These are phyloP conservation scores for Rugiboletus extremiorientalis DNA, from an alignment of 1,284 basidiomycete species.

Conservation along the genomic window DNA sequence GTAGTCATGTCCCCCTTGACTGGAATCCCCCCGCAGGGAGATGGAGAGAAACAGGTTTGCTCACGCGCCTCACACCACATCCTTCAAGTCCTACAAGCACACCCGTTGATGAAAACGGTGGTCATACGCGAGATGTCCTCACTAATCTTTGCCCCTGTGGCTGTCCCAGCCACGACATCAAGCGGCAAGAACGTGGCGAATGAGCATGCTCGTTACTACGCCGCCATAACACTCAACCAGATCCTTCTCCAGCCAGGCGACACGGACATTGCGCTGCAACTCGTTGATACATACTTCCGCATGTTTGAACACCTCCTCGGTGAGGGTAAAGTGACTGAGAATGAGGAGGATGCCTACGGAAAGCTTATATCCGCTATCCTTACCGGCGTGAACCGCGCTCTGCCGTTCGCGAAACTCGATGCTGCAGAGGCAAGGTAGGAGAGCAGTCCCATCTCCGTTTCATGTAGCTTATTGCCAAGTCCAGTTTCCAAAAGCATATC, in stretches of 20 bases:
- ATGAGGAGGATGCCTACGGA: constrained; percentile 72
- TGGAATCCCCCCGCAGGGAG: constrained; percentile 56
- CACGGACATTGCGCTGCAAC: constrained; percentile 74
- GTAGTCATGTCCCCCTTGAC: background rate
- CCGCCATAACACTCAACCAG: constrained; percentile 93
- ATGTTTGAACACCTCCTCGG: constrained; percentile 90
- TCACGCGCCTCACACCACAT: constrained; percentile 90
- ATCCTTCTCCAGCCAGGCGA: constrained; percentile 78
- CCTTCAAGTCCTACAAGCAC: constrained; percentile 86
- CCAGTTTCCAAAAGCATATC: constrained; percentile 84
- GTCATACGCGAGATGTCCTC: constrained; percentile 87
- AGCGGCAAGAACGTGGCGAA: constrained; percentile 39
- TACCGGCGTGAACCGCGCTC: constrained; percentile 92
- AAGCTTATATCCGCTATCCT: constrained; percentile 90
- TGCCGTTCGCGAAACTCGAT: constrained; percentile 86
- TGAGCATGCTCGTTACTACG: constrained; percentile 85
- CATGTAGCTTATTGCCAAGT: constrained; percentile 6
- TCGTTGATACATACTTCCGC: constrained; percentile 94
- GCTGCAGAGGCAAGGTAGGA: constrained; percentile 51
- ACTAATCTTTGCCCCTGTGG: constrained; percentile 55
- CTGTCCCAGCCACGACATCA: constrained; percentile 34
- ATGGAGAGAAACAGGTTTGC: constrained; percentile 86
- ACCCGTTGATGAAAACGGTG: constrained; percentile 93
- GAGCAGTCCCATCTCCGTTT: constrained; percentile 11
- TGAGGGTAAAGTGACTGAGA: constrained; percentile 40